A percentile compares a stretch with the other conserved stretches of the same genome.
These are phyloP conservation scores for Psidium guajava DNA, from an alignment of 345 rosid species.

Conservation along the genomic window DNA sequence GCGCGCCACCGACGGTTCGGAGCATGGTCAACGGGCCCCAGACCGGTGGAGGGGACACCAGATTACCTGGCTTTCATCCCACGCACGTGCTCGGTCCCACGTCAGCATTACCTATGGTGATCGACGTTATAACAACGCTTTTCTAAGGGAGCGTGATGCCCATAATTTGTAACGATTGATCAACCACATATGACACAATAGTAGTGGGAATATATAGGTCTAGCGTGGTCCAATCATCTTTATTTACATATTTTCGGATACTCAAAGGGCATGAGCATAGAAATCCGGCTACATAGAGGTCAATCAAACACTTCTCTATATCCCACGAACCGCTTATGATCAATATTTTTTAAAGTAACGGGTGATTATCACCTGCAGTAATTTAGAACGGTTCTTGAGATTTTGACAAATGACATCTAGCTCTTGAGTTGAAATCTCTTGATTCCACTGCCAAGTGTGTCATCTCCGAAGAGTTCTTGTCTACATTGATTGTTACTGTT, in stretches of 20 bases:
- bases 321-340: no score
- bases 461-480: no score
- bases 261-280: rapidly evolving
- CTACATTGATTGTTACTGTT: no score
- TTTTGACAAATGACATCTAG: no score
- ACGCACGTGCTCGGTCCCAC: background rate
- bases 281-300: background rate
- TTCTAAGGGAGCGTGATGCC: no score
- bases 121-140: background rate
- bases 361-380: no score
- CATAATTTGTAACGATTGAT: background rate
- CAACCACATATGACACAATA: background rate
- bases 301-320: background rate
- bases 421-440: no score
- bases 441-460: no score
- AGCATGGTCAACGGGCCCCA: no score
- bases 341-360: no score
- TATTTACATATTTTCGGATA: background rate
- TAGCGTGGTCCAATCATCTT: background rate
- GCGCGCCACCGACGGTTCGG: background rate
- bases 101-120: no score
- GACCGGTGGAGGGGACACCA: background rate
- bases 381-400: no score
- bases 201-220: background rate
- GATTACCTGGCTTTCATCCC: background rate